phyloP scores from a whole-genome alignment of 495 filamentous ascomycete genomes.

The Talaromyces thailandensis region DNA sequence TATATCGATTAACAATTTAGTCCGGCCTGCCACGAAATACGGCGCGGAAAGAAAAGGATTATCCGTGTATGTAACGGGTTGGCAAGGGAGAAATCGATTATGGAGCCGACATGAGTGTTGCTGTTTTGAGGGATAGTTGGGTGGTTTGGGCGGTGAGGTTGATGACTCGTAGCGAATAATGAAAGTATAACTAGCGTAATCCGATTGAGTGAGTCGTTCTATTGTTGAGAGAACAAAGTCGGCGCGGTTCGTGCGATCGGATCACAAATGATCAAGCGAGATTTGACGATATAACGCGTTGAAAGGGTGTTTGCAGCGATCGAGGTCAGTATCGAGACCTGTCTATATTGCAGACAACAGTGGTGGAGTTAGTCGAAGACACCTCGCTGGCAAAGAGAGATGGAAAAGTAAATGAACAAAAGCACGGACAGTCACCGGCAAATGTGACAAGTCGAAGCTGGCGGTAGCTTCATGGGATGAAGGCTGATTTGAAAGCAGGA shows the following conservation, averaged over 20 bases:
- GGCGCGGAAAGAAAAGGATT: neutral
- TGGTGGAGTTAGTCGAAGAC: neutral
- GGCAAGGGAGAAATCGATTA: neutral
- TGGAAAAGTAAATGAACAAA: neutral
- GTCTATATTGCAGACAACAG: neutral
- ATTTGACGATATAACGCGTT: neutral
- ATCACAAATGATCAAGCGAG: neutral
- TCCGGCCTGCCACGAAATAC: neutral
- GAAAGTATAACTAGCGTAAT: neutral
- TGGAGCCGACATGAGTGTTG: neutral
- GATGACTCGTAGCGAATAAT: neutral
- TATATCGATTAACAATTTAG: neutral
- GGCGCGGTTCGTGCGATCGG: neutral
- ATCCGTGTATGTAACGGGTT: neutral
- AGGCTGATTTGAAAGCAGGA: conserved; percentile 11
- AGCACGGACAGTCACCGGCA: neutral
- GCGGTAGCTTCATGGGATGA: conserved; percentile 8
- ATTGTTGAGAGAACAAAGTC: neutral
- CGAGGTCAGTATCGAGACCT: neutral
- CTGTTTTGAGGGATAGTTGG: neutral
- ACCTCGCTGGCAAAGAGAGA: neutral
- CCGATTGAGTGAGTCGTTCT: neutral
- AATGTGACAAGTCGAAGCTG: neutral
- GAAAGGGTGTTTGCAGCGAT: neutral
- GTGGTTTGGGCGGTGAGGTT: neutral